Percentiles rank a stretch among this genome's conserved stretches.
Evolutionary conservation across 148 eudicot species (phyloP).

Genomic region (Linanthus parryae): DNA sequence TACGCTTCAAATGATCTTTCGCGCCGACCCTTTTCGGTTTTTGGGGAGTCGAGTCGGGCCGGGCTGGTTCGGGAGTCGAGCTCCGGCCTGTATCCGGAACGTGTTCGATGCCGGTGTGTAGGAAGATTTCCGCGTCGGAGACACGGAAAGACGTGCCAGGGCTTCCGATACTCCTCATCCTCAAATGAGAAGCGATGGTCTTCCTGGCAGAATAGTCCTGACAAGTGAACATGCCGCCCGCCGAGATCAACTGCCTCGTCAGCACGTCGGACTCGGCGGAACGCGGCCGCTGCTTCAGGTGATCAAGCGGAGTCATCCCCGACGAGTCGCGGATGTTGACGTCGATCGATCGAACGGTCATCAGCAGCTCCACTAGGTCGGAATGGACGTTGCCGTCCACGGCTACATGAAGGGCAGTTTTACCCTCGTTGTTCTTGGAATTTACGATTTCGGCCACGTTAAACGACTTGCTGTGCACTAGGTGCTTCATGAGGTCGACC

Average conservation of each 20-base stretch:
- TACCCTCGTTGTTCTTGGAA: constrained; percentile 45
- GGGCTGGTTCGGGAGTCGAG: constrained; percentile 23
- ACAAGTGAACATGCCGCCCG: constrained; percentile 74
- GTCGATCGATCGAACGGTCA: constrained; percentile 50
- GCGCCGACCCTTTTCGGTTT: constrained; percentile 24
- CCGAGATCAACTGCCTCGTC: constrained; percentile 64
- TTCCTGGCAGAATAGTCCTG: constrained; percentile 62
- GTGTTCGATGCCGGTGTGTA: constrained; percentile 44
- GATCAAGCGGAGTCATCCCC: constrained; percentile 86
- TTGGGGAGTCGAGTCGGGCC: constrained; percentile 13
- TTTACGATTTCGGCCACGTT: constrained; percentile 56
- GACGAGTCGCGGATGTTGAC: constrained; percentile 62
- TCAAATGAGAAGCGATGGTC: constrained; percentile 72
- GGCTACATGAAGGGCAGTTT: constrained; percentile 83
- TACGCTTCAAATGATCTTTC: constrained; percentile 40
- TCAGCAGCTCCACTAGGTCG: constrained; percentile 59
- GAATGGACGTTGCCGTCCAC: constrained; percentile 64
- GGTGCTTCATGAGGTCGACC: constrained; percentile 61
- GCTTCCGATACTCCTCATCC: constrained; percentile 60
- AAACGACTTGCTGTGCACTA: constrained; percentile 33
- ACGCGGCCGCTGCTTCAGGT: constrained; percentile 70
- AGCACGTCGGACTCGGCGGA: constrained; percentile 66
- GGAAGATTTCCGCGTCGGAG: constrained; percentile 61
- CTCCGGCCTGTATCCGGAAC: constrained; percentile 21
- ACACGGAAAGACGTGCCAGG: constrained; percentile 83